Percentiles rank a stretch among this genome's conserved stretches.
Conservation (phyloP, 2,329 filamentous ascomycete genomes). For the Colletotrichum sp. region DNA sequence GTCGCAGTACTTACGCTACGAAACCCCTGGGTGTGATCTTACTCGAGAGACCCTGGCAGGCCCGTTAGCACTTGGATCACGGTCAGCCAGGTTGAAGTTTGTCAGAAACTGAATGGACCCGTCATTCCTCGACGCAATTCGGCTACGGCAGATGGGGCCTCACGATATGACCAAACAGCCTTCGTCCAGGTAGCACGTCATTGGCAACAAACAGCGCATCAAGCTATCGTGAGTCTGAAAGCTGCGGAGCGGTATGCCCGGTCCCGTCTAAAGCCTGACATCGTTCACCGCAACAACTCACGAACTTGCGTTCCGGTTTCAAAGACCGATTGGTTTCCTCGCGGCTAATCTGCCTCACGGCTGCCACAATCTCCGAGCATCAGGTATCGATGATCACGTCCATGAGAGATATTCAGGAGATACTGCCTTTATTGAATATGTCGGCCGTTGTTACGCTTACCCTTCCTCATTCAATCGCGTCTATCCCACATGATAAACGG, state of each 20-base stretch:
- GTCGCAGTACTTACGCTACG: neutral
- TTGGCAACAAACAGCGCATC: neutral
- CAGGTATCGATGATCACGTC: neutral
- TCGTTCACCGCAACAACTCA: neutral
- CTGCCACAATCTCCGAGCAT: neutral
- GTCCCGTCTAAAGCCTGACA: neutral
- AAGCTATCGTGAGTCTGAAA: neutral
- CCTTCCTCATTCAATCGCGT: neutral
- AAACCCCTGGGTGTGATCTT: neutral
- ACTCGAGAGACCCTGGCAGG: neutral
- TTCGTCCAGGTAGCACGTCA: constrained; percentile 1
- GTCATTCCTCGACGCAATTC: neutral
- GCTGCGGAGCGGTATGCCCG: neutral
- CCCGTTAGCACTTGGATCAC: neutral
- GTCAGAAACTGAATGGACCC: constrained; percentile 6
- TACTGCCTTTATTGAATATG: neutral
- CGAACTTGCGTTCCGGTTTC: neutral
- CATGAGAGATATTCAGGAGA: constrained; percentile 6
- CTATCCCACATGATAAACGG: constrained; percentile 15
- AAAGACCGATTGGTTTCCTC: neutral
- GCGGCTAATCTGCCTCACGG: neutral
- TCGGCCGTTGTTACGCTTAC: neutral
- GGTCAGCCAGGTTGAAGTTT: neutral
- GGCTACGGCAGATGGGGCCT: neutral
- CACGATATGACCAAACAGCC: neutral